Conservation (phyloP, 257 asterid species). For the Forsythia viridissima region DNA sequence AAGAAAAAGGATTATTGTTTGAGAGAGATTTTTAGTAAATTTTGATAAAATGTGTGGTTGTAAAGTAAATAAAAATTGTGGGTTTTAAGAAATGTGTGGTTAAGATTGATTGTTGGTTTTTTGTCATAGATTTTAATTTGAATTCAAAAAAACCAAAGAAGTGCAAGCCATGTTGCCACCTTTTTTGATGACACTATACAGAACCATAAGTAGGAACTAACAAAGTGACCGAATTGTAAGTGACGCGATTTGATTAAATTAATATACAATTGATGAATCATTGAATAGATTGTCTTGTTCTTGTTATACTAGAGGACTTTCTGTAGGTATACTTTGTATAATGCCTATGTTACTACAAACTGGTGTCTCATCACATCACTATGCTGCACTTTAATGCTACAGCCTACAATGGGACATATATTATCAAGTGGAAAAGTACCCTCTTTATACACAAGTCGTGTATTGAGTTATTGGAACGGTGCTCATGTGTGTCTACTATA, state of each 20-base stretch:
- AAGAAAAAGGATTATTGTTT: no score
- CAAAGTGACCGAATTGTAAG: neutral
- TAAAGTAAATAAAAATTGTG: no score
- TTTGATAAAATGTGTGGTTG: no score
- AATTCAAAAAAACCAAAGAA: no score
- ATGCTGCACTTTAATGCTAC: conserved; percentile 40
- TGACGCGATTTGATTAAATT: no score
- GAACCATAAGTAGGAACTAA: neutral
- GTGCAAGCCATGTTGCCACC: neutral
- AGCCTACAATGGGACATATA: conserved; percentile 32
- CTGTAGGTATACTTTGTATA: neutral
- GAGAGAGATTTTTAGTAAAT: no score
- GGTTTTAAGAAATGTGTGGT: no score
- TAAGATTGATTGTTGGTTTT: no score
- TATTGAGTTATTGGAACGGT: neutral
- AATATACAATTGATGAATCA: neutral
- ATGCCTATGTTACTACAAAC: neutral
- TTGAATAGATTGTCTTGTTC: neutral
- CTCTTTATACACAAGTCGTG: neutral
- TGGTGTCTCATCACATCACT: neutral
- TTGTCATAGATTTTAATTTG: no score
- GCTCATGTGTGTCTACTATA: conserved; percentile 27
- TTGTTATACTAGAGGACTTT: neutral
- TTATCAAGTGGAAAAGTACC: conserved; percentile 37
- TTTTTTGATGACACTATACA: neutral